Percentiles rank a stretch among this genome's conserved stretches.
These are phyloP conservation scores for Hygrophoropsis aurantiaca DNA, from an alignment of 768 basidiomycete genomes.

Conservation along the genomic window DNA sequence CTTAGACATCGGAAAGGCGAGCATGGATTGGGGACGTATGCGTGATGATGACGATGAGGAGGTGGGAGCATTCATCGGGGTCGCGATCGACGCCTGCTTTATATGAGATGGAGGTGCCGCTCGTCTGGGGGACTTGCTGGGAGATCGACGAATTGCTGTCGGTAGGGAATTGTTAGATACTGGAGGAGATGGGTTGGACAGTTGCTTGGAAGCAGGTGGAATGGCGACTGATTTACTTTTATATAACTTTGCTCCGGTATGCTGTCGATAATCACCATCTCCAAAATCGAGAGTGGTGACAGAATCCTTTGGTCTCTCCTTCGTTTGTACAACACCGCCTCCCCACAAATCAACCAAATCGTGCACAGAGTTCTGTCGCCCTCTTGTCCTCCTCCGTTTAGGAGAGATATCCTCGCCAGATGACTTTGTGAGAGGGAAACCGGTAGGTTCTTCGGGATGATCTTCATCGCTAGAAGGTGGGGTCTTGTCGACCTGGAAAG, in stretches of 20 bases:
- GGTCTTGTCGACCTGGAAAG: conserved; percentile 27
- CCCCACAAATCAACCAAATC: conserved; percentile 81
- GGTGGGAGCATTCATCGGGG: conserved; percentile 19
- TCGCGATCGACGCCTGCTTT: conserved; percentile 28
- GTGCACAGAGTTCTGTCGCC: conserved; percentile 80
- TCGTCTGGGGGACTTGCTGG: conserved; percentile 28
- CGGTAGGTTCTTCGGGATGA: conserved; percentile 47
- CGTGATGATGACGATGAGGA: conserved; percentile 38
- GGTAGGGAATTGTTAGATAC: conserved; percentile 2
- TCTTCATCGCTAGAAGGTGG: conserved; percentile 58
- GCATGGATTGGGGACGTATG: conserved; percentile 80
- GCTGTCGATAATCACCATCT: conserved; percentile 8
- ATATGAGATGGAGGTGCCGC: conserved; percentile 26
- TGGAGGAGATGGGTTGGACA: conserved; percentile 20
- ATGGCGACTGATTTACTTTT: conserved; percentile 20
- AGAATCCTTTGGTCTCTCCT: conserved; percentile 40
- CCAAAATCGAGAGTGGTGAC: conserved; percentile 16
- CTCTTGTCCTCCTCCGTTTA: conserved; percentile 40
- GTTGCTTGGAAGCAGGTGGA: conserved; percentile 17
- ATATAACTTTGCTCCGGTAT: conserved; percentile 12
- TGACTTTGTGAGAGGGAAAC: conserved; percentile 21
- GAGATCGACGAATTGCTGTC: conserved; percentile 17
- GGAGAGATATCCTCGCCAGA: conserved; percentile 24
- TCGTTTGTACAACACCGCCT: conserved; percentile 44
- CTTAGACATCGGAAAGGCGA: conserved; percentile 56